Evolutionary conservation across 2,329 filamentous ascomycete species (phyloP).

Genomic region (Alternaria ventricosa): DNA sequence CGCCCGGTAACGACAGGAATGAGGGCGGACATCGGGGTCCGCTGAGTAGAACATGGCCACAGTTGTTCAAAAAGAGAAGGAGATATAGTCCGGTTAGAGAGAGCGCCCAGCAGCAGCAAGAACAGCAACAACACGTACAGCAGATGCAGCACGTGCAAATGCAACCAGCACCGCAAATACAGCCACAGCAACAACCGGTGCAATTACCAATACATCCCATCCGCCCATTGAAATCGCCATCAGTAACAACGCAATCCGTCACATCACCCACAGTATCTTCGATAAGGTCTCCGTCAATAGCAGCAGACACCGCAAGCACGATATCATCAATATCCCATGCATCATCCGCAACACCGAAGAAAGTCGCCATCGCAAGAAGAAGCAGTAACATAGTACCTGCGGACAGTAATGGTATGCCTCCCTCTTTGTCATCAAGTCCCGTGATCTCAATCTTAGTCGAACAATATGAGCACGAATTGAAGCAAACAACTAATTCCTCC

Average conservation of each 20-base stretch:
- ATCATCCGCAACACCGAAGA: slow-evolving; percentile 31
- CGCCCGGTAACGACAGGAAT: slow-evolving; percentile 26
- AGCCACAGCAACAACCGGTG: slow-evolving; percentile 12
- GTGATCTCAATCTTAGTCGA: slow-evolving; percentile 2
- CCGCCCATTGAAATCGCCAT: slow-evolving; percentile 21
- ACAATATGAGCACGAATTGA: too few relatives aligned
- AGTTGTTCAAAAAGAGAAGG: slow-evolving; percentile 41
- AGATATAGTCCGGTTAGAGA: slow-evolving; percentile 40
- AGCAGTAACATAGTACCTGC: slow-evolving; percentile 26
- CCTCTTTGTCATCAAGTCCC: neutral
- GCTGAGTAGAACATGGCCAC: slow-evolving; percentile 39
- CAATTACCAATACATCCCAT: slow-evolving; percentile 25
- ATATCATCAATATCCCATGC: slow-evolving; percentile 33
- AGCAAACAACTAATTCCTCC: neutral
- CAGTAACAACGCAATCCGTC: slow-evolving; percentile 9
- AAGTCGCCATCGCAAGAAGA: slow-evolving; percentile 31
- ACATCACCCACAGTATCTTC: slow-evolving; percentile 23
- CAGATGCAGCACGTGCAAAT: neutral
- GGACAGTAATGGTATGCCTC: slow-evolving; percentile 32
- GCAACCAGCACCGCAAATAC: neutral
- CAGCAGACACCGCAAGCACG: slow-evolving; percentile 31
- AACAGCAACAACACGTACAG: slow-evolving; percentile 15
- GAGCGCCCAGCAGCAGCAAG: slow-evolving; percentile 29
- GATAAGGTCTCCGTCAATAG: slow-evolving; percentile 26
- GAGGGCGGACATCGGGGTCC: slow-evolving; percentile 31